Percentiles rank a stretch among this genome's conserved stretches.
phyloP scores from a whole-genome alignment of 2,329 filamentous ascomycete genomes.

The Diaporthe citrichinensis region DNA sequence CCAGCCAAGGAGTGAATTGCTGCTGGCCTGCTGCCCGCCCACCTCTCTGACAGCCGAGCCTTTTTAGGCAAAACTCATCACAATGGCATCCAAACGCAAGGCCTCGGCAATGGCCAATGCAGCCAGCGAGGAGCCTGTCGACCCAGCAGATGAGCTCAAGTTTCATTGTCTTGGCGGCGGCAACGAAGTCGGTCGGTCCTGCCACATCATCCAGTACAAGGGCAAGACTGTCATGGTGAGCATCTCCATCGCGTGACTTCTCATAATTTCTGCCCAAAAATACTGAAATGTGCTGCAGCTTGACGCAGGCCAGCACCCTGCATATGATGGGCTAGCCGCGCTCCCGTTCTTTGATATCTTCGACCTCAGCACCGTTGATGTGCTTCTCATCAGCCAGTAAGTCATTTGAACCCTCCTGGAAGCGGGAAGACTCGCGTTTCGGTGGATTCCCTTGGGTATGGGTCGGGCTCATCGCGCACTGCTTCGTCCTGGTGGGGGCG shows the following conservation, averaged over 20 bases:
- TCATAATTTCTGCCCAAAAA: conserved; percentile 20
- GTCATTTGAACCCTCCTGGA: conserved; percentile 52
- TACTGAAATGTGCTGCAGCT: conserved; percentile 69
- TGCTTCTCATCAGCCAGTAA: conserved; percentile 99
- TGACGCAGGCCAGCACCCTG: conserved; percentile 96
- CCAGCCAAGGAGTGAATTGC: not conserved
- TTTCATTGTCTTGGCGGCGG: conserved; percentile 95
- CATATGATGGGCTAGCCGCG: conserved; percentile 92
- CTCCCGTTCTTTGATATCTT: conserved; percentile 99
- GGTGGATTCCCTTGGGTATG: conserved; percentile 35
- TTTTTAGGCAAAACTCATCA: not conserved
- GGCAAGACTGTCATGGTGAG: conserved; percentile 98
- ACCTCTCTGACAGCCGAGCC: not conserved
- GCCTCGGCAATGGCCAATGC: conserved; percentile 79
- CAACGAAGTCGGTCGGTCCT: conserved; percentile 96
- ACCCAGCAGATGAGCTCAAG: conserved; percentile 93
- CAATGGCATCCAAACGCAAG: conserved; percentile 95
- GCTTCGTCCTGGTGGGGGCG: conserved; percentile 24
- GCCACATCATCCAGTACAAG: conserved; percentile 99
- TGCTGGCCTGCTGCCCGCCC: conserved; percentile 20
- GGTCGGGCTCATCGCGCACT: conserved; percentile 41
- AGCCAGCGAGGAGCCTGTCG: conserved; percentile 85
- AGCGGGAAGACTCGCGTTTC: conserved; percentile 39
- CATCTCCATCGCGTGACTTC: conserved; percentile 42
- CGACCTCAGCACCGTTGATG: conserved; percentile 95